Base-by-base conservation (phyloP, 352 stramenopile species). In the Salisapilia sapeloensis region DNA sequence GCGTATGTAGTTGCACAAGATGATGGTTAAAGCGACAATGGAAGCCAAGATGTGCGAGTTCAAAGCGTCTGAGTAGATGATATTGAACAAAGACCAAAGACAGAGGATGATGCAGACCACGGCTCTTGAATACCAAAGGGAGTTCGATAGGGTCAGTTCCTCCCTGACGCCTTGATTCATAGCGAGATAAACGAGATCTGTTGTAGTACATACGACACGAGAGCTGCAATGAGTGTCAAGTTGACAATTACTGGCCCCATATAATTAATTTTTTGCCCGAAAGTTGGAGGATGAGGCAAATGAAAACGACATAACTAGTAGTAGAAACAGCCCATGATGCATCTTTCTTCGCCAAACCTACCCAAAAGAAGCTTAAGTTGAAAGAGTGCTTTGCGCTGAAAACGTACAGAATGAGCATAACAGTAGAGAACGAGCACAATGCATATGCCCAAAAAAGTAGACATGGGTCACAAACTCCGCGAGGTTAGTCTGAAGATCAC, bases 391-490 rank as follows among this genome's bases (percentile, higher is more conserved):
- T 59, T 13, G 65, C 65, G 37, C 78, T 81, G 11, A 62, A 61
- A 30, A 59, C 70, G 16, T 77, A 38, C 26, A 80, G 29, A 14
- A 65, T 56, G 15, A 60, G 61, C 64, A 81, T 81, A 46, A 61
- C 77, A 34, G 66, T 78, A n/a, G 78, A 60, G 38, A 81, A 81
- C 40, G 61, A 81, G 52, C 76, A 59, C 38, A 81, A 81, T 40
- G 53, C 71, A n/a, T 50, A 50, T 37, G 78, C 60, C 4, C 2
- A 81, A 31, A 24, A 78, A 58, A 15, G 78, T 45, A 26, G 78
- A 40, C 65, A 28, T 78, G 78, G 7, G 44, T 61, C 16, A 59
- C 66, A 8, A n/a, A n/a, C 60, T 80, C 2, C 50, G 63, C 29
- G 41, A 58, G 46, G 72, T 81, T 38, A 76, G 59, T 12, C 59